A percentile compares a stretch with the other conserved stretches of the same genome.
These are phyloP conservation scores for Raddia guianensis DNA, from an alignment of 176 grass and related monocot genomes.

Conservation along the genomic window DNA sequence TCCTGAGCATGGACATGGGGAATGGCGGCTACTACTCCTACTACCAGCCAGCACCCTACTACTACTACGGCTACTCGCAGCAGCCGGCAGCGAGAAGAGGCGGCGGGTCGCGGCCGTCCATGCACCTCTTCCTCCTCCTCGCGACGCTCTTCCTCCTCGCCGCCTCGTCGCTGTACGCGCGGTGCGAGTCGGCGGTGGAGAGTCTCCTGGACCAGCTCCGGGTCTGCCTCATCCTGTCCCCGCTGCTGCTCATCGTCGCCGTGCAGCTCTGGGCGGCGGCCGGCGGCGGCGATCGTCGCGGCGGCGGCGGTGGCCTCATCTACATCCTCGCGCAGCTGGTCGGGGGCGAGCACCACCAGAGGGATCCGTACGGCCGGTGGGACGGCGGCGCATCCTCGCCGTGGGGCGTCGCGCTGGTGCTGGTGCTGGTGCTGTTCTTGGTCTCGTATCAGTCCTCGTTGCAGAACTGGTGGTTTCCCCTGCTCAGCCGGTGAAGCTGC, in stretches of 20 bases:
- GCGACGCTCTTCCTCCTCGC: conserved; percentile 48
- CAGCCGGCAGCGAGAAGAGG: conserved; percentile 10
- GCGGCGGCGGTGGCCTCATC: conserved; percentile 27
- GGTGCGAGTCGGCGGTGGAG: conserved; percentile 67
- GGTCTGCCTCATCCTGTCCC: conserved; percentile 61
- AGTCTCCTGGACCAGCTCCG: conserved; percentile 51
- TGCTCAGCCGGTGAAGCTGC: conserved; percentile 35
- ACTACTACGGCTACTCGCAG: conserved; percentile 48
- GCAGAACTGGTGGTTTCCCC: conserved; percentile 68
- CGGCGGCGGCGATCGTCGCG: conserved; percentile 27
- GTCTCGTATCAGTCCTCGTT: conserved; percentile 77
- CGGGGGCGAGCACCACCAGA: conserved; percentile 10
- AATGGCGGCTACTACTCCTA: conserved; percentile 46
- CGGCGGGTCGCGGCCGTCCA: conserved; percentile 31
- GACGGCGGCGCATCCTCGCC: conserved; percentile 55
- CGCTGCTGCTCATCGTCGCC: conserved; percentile 66
- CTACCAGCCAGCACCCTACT: conserved; percentile 47
- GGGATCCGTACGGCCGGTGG: conserved; percentile 5
- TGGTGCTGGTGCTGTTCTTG: conserved; percentile 74
- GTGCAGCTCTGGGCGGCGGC: conserved; percentile 61
- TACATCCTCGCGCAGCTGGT: conserved; percentile 41
- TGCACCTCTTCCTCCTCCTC: conserved; percentile 58
- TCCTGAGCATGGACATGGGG: conserved; percentile 27
- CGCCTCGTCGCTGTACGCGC: conserved; percentile 45
- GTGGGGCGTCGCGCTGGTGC: conserved; percentile 74